These are phyloP conservation scores for Corylus americana DNA, from an alignment of 306 rosid species.

Conservation along the genomic window DNA sequence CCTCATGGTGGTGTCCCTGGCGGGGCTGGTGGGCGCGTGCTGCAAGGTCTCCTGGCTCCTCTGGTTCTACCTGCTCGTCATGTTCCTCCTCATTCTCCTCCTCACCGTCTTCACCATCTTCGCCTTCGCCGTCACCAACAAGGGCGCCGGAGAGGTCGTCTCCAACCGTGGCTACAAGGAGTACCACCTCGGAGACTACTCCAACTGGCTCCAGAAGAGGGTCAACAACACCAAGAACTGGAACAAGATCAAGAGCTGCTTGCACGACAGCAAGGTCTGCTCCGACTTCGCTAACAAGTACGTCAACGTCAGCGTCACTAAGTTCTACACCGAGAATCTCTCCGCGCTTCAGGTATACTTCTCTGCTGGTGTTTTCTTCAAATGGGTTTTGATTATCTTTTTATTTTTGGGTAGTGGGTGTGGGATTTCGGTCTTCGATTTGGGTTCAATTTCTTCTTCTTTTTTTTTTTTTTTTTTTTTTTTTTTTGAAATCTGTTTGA, in stretches of 20 bases:
- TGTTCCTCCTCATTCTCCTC: constrained; percentile 74
- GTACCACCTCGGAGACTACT: constrained; percentile 80
- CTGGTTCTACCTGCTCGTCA: constrained; percentile 70
- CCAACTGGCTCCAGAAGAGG: constrained; percentile 76
- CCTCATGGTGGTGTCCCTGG: constrained; percentile 60
- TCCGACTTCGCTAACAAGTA: constrained; percentile 8
- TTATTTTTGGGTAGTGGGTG: background rate
- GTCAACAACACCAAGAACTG: constrained; percentile 53
- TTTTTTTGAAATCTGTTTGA: background rate
- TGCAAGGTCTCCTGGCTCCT: constrained; percentile 67
- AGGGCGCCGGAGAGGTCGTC: constrained; percentile 55
- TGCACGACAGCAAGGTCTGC: constrained; percentile 56
- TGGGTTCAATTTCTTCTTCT: background rate
- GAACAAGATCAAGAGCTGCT: constrained; percentile 67
- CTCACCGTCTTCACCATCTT: constrained; percentile 65
- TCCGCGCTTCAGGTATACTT: constrained; percentile 66
- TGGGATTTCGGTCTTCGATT: background rate
- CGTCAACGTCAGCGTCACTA: constrained; percentile 6
- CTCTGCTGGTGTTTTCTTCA: background rate
- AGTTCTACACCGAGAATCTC: constrained; percentile 38
- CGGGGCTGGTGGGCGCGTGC: constrained; percentile 78
- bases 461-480: background rate
- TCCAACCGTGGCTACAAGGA: constrained; percentile 61
- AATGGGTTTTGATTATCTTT: background rate
- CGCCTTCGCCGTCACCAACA: constrained; percentile 65